Base-by-base conservation (phyloP, 1,139 yeast genomes). In the Yamadazyma sp. region DNA sequence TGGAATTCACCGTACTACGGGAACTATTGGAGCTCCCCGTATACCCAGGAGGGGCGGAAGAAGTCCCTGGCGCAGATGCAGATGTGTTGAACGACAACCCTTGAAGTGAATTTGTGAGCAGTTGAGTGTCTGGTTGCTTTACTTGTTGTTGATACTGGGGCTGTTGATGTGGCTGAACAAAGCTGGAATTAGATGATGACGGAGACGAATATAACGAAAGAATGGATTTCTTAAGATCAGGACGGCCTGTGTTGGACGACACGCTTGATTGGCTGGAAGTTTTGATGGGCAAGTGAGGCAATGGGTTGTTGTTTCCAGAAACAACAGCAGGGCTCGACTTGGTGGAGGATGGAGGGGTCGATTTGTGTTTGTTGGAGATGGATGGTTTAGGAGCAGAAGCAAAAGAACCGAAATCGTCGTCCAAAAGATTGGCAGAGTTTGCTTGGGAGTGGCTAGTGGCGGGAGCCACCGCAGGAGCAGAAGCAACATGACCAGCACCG, bases 181-280 rank as follows among this genome's bases (percentile, higher is more conserved):
- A 63, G 35, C 70, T 61, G 18, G 66, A 56, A n/a, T 58, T 55
- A 1, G 73, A 64, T 1, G 72, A 61, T 2, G 73, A 63, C 11
- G 92, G 87, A 2, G 87, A 76, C 2, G 97, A 84, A 59, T 92
- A 92, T 43, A 92, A 73, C 16, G 97, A 88, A 45, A 92, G 67
- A 46, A 92, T 92, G 1, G 96, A 87, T 63, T 87, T 87, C 58
- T 92, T 92, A 59, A 92, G 74, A 56, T 91, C 97, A 4, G 71
- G 72, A 46, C 77, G 60, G 17, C 63, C 64, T 12, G 12, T 20
- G 22, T 20, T 69, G 7, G 73, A 62, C 7, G 64, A 56, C 46
- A 66, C 70, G 3, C 71, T 65, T 3, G 70, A 44, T 10, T 31
- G 29, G 25, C 27, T 18, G 8, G 41, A 24, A 8, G 40, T 17